phyloP scores from a whole-genome alignment of 1,284 basidiomycete species.

The Chalciporus sp. region DNA sequence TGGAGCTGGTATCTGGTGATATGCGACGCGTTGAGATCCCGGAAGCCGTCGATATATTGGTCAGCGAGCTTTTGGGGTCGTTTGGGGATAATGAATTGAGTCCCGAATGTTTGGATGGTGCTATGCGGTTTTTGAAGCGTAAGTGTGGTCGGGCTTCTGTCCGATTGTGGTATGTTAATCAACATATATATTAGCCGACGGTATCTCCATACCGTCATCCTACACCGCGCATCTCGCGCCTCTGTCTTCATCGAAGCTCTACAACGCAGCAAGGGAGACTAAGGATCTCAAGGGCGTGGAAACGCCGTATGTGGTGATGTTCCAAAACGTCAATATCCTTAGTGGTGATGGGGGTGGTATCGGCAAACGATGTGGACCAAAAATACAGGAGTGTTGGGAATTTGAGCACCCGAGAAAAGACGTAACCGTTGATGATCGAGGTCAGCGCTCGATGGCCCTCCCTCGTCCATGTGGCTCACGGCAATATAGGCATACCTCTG shows the following conservation, averaged over 20 bases:
- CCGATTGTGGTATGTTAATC: slow-evolving; percentile 8
- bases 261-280: slow-evolving; percentile 72
- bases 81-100: slow-evolving; percentile 99
- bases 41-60: slow-evolving; percentile 89
- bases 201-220: slow-evolving; percentile 94
- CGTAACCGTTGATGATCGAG: slow-evolving; percentile 70
- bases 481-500: slow-evolving; percentile 66
- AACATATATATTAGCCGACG: slow-evolving; percentile 61
- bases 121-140: slow-evolving; percentile 89
- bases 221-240: slow-evolving; percentile 96
- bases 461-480: slow-evolving; percentile 9
- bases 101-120: slow-evolving; percentile 97
- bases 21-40: slow-evolving; percentile 86
- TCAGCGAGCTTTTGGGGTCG: slow-evolving; percentile 94
- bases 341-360: slow-evolving; percentile 69
- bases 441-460: slow-evolving; percentile 41
- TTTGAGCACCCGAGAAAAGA: slow-evolving; percentile 93
- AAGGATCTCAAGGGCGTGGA: slow-evolving; percentile 75
- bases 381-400: slow-evolving; percentile 95
- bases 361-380: slow-evolving; percentile 71
- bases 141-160: slow-evolving; percentile 32
- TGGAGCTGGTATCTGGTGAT: slow-evolving; percentile 88
- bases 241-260: slow-evolving; percentile 89
- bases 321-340: slow-evolving; percentile 88
- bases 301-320: slow-evolving; percentile 98